A percentile compares a stretch with the other conserved stretches of the same genome.
Evolutionary conservation across 1,284 basidiomycete genomes (phyloP).

Genomic region (Ganoderma resinaceum): DNA sequence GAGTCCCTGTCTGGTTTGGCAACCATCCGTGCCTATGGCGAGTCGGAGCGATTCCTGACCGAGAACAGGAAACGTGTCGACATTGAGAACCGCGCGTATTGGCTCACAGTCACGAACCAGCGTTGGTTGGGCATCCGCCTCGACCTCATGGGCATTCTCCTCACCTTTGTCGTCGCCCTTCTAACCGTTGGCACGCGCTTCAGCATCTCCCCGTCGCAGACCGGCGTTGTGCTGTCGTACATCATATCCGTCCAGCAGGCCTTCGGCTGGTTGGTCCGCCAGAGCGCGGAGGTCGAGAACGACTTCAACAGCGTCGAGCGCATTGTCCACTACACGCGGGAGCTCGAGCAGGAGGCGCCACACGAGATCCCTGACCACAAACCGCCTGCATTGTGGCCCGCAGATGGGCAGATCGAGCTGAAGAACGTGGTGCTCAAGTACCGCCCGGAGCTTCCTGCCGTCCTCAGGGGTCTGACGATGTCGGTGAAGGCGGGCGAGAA

Average conservation of each 20-base stretch:
- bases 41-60: conserved; percentile 66
- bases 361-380: conserved; percentile 67
- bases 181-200: conserved; percentile 80
- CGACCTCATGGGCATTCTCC: conserved; percentile 80
- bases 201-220: conserved; percentile 80
- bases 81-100: conserved; percentile 90
- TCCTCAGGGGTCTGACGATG: conserved; percentile 75
- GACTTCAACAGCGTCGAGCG: conserved; percentile 93
- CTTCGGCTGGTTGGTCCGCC: conserved; percentile 87
- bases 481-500: conserved; percentile 81
- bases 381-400: conserved; percentile 74
- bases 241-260: conserved; percentile 78
- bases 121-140: conserved; percentile 91
- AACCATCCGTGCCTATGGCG: conserved; percentile 80
- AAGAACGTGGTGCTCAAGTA: conserved; percentile 73
- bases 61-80: conserved; percentile 86
- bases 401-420: conserved; percentile 65
- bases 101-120: conserved; percentile 85
- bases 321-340: conserved; percentile 78
- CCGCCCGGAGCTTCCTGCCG: conserved; percentile 72
- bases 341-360: conserved; percentile 82
- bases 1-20: conserved; percentile 81
- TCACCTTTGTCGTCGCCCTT: conserved; percentile 84
- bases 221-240: conserved; percentile 78
- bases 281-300: conserved; percentile 88